Conservation (phyloP, 2,329 filamentous ascomycete genomes). For the Albophoma yamanashiensis region DNA sequence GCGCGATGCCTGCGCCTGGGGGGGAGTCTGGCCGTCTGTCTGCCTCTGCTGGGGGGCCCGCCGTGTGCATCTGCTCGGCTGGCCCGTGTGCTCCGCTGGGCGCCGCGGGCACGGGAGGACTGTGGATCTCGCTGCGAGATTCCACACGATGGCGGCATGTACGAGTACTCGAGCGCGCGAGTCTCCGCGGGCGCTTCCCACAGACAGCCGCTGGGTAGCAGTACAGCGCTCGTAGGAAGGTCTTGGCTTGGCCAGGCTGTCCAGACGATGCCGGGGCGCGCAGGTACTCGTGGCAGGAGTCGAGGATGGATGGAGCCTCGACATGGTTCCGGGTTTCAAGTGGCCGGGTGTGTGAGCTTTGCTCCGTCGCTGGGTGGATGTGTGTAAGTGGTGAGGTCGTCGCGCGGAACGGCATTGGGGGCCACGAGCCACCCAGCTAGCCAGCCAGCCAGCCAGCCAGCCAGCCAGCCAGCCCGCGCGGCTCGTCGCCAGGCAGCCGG, state of each 20-base stretch:
- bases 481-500: neutral
- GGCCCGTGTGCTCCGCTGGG: neutral
- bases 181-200: neutral
- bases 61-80: neutral
- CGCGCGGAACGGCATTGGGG: neutral
- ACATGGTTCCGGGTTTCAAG: slow-evolving; percentile 7
- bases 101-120: neutral
- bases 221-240: no score
- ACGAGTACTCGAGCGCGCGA: neutral
- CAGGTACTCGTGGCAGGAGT: neutral
- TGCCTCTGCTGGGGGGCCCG: neutral
- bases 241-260: neutral
- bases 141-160: neutral
- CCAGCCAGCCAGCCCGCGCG: neutral
- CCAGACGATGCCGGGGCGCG: neutral
- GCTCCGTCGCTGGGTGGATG: neutral
- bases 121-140: neutral
- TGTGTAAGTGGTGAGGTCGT: neutral
- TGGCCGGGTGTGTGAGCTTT: neutral
- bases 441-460: neutral
- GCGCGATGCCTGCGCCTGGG: neutral
- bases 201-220: neutral
- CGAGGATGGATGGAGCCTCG: neutral
- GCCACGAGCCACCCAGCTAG: neutral
- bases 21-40: neutral